Percentiles rank a stretch among this genome's conserved stretches.
These are phyloP conservation scores for Apocynum venetum DNA, from an alignment of 257 asterid genomes.

Conservation along the genomic window DNA sequence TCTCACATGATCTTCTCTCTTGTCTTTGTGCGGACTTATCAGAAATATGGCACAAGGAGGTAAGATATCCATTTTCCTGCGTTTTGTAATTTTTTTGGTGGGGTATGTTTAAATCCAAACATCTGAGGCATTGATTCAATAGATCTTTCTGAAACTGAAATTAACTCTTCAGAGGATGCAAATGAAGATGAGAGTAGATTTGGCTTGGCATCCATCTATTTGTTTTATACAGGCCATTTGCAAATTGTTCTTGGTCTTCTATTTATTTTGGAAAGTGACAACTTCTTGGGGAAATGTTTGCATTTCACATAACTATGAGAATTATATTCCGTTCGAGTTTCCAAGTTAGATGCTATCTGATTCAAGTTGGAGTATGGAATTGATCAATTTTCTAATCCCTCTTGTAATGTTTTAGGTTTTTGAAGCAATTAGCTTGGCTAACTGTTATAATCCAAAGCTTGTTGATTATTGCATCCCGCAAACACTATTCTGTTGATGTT, in stretches of 20 bases:
- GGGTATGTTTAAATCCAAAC: background rate
- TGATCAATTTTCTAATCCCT: background rate
- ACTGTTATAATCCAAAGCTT: slow-evolving; percentile 71
- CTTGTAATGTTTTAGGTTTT: slow-evolving; percentile 46
- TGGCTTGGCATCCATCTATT: background rate
- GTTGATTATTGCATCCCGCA: slow-evolving; percentile 89
- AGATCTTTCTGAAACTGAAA: background rate
- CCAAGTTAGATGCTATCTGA: background rate
- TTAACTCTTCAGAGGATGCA: background rate
- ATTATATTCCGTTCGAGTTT: background rate
- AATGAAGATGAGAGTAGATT: background rate
- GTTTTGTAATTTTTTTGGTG: background rate
- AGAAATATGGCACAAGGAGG: slow-evolving; percentile 85
- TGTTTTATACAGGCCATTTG: background rate
- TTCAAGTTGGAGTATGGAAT: background rate
- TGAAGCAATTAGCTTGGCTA: slow-evolving; percentile 86
- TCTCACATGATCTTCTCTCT: slow-evolving; percentile 98
- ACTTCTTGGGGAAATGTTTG: background rate
- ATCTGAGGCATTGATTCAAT: background rate
- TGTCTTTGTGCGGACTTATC: slow-evolving; percentile 83
- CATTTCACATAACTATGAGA: background rate
- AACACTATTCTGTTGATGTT: slow-evolving; percentile 93
- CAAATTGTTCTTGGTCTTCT: background rate
- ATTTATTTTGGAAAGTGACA: background rate
- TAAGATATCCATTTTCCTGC: slow-evolving; percentile 17